Base-by-base conservation (phyloP, 1,284 basidiomycete species). In the Afroboletus lepidellus region DNA sequence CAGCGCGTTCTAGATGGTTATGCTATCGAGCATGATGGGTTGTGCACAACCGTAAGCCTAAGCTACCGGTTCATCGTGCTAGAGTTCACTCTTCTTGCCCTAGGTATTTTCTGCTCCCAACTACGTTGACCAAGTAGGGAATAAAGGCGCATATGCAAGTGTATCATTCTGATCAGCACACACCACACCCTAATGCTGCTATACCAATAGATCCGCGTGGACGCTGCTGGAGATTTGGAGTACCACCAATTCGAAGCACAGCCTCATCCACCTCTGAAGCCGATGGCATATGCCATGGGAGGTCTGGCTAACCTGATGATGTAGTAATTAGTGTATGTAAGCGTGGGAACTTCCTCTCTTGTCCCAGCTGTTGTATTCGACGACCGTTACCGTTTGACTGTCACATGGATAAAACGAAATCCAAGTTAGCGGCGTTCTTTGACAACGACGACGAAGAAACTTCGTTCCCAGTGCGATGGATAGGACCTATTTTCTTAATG, bases 211-310 rank as follows among this genome's bases (percentile, higher is more conserved):
- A 87, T 95, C 60, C 85, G 87, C 41, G 90, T 97, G 63, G 86
- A 95, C 68, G 80, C 85, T 27, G 74, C 79, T 33, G 94, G 94
- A 16, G 80, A 83, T 52, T 79, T 87, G 58, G 70, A 84, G 46
- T 94, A 93, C 72, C 76, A 83, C 60, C 87, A 93, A 63, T 98
- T 95, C 67, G 85, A 90, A 16, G 93, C 94, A 11, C 84, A 83
- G 48, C 86, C 89, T 25, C 94, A 97, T 73, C 94, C 94, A 20
- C 85, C 90, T 46, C 77, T 96, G 77, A 90, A 85, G 67, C 94
- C 94, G 9, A 97, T 97, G 94, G 93, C 93, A 2, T 97, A 96
- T 65, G 80, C 78, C 8, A 78, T 77, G 54, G 79, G 81, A 24
- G 85, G 86, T 6, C 69, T 90, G 45, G 77, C 79, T 20, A 81